phyloP scores from a whole-genome alignment of 495 filamentous ascomycete genomes.

The Astrothelium subdiscretum region DNA sequence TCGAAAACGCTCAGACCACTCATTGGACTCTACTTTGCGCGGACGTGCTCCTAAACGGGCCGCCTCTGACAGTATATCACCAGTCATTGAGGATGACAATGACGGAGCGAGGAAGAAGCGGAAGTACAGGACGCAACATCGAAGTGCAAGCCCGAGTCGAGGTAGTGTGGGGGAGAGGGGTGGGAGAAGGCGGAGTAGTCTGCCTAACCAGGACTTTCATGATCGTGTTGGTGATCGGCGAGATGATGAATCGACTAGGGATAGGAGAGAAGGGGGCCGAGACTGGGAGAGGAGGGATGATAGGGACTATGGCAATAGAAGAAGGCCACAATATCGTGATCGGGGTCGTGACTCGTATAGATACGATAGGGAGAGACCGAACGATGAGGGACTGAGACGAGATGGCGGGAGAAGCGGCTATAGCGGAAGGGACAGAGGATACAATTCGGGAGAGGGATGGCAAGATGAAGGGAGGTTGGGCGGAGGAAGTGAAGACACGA shows the following conservation, averaged over 20 bases:
- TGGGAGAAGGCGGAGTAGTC: slow-evolving; percentile 5
- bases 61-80: slow-evolving; percentile 4
- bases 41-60: slow-evolving; percentile 16
- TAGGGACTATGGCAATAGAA: neutral
- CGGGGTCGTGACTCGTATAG: neutral
- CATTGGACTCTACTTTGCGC: slow-evolving; percentile 15
- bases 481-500: slow-evolving; percentile 11
- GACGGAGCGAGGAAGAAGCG: neutral
- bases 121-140: slow-evolving; percentile 6
- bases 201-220: slow-evolving; percentile 11
- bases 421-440: neutral
- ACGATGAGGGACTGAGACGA: neutral
- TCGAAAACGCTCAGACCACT: slow-evolving; percentile 14
- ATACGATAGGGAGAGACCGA: neutral
- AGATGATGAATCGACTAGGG: neutral
- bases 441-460: slow-evolving; percentile 3
- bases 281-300: neutral
- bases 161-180: slow-evolving; percentile 10
- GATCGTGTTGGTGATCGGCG: neutral
- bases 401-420: neutral
- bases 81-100: neutral
- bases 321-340: neutral
- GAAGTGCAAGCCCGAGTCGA: neutral
- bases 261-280: neutral
- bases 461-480: slow-evolving; percentile 11